Evolutionary conservation across 768 basidiomycete species (phyloP).

Genomic region (Hygrocybe coccinea): DNA sequence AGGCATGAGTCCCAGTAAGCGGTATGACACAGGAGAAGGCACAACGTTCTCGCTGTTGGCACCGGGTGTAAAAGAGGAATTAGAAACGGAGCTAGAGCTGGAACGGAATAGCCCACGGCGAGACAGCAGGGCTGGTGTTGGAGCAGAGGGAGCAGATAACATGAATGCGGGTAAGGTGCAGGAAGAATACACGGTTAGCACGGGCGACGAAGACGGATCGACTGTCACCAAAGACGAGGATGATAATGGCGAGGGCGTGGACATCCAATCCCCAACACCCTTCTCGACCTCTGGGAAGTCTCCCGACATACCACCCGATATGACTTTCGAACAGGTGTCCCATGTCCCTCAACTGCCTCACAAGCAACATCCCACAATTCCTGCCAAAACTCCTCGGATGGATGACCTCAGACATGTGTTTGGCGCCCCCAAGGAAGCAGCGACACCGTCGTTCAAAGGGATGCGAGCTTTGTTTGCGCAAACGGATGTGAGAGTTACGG

Average conservation of each 20-base stretch:
- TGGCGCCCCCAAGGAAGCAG: background rate
- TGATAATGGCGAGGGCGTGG: no score
- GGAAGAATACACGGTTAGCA: no score
- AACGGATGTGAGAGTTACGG: background rate
- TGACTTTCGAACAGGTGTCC: background rate
- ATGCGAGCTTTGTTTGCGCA: slow-evolving; percentile 8
- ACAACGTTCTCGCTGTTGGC: slow-evolving; percentile 25
- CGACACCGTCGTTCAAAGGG: slow-evolving; percentile 11
- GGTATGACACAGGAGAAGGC: slow-evolving; percentile 12
- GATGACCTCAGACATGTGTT: slow-evolving; percentile 6
- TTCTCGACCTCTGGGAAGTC: no score
- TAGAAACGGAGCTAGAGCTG: slow-evolving; percentile 27
- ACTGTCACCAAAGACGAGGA: no score
- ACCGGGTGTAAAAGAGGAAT: slow-evolving; percentile 26
- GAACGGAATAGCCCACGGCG: slow-evolving; percentile 13
- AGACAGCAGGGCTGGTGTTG: background rate
- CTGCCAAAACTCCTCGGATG: slow-evolving; percentile 9
- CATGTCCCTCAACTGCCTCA: background rate
- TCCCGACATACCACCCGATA: no score
- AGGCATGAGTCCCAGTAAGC: slow-evolving; percentile 17
- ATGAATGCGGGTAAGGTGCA: background rate
- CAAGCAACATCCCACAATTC: background rate
- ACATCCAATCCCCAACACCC: no score
- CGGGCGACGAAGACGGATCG: no score
- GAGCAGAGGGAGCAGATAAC: background rate